Evolutionary conservation across 495 filamentous ascomycete species (phyloP).

Genomic region (Zalerion maritima): DNA sequence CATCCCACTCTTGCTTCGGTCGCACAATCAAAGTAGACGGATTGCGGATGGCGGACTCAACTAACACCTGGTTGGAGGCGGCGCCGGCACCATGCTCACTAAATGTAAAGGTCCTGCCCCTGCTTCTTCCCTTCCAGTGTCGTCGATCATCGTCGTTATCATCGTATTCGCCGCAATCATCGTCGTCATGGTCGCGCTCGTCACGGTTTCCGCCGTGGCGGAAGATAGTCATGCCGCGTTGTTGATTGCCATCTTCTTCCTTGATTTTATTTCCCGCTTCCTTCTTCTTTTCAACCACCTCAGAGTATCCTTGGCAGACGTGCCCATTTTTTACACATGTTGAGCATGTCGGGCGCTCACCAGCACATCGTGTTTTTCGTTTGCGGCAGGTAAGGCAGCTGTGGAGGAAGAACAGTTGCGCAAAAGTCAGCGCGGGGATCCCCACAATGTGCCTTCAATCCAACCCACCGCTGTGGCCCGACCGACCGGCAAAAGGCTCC

Average conservation of each 20-base stretch:
- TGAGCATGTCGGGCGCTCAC: conserved; percentile 59
- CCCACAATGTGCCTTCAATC: too few species aligned
- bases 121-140: conserved; percentile 17
- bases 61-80: too few species aligned
- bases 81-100: too few species aligned
- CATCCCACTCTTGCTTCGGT: too few species aligned
- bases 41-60: too few species aligned
- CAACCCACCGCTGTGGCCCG: too few species aligned
- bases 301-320: conserved; percentile 52
- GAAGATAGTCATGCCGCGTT: conserved; percentile 3
- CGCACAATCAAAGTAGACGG: too few species aligned
- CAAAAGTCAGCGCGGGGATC: too few species aligned
- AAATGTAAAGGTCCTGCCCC: too few species aligned
- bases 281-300: conserved; percentile 30
- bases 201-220: conserved; percentile 5
- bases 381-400: conserved; percentile 70
- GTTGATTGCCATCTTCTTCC: conserved; percentile 14
- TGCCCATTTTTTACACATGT: conserved; percentile 66
- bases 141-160: conserved; percentile 20
- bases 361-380: conserved; percentile 71
- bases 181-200: conserved; percentile 13
- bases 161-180: conserved; percentile 16
- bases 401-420: conserved; percentile 12
- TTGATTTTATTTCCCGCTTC: conserved; percentile 18
- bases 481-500: conserved; percentile 10